phyloP scores from a whole-genome alignment of 1,139 yeast genomes.

The Pneumocystis oryctolagi region DNA sequence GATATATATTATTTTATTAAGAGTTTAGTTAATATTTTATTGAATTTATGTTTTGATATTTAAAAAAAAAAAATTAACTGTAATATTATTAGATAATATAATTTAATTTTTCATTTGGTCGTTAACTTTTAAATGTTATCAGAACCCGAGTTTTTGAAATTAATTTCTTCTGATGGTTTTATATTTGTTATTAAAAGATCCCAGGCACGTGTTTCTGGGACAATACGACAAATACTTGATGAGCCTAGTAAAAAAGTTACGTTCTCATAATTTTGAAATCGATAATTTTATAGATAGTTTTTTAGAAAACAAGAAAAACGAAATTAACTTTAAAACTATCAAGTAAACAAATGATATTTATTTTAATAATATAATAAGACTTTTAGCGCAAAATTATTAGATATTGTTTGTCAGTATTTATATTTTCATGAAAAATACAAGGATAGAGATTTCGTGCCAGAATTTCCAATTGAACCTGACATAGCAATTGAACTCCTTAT shows the following conservation, averaged over 20 bases:
- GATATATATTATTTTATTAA: background rate
- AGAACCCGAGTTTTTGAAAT: conserved; percentile 36
- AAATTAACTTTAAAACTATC: conserved; percentile 12
- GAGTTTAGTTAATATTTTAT: background rate
- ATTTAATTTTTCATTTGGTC: background rate
- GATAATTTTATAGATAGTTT: conserved; percentile 8
- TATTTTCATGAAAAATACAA: conserved; percentile 52
- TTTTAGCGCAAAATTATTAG: conserved; percentile 50
- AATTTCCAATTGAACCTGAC: conserved; percentile 83
- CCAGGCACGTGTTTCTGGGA: conserved; percentile 74
- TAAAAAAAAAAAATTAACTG: background rate
- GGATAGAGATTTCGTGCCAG: conserved; percentile 47
- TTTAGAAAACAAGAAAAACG: conserved; percentile 11
- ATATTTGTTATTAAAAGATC: conserved; percentile 52
- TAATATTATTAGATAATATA: background rate
- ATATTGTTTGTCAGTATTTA: conserved; percentile 73
- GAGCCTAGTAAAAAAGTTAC: background rate
- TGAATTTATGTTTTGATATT: background rate
- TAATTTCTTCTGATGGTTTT: conserved; percentile 63
- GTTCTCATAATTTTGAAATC: background rate
- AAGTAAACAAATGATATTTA: conserved; percentile 3
- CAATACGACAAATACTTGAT: conserved; percentile 50
- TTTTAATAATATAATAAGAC: background rate
- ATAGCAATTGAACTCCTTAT: conserved; percentile 80
- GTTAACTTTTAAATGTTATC: background rate